These are phyloP conservation scores for Gonapodya prolifera DNA, from an alignment of 192 early-diverging fungal genomes.

Conservation along the genomic window DNA sequence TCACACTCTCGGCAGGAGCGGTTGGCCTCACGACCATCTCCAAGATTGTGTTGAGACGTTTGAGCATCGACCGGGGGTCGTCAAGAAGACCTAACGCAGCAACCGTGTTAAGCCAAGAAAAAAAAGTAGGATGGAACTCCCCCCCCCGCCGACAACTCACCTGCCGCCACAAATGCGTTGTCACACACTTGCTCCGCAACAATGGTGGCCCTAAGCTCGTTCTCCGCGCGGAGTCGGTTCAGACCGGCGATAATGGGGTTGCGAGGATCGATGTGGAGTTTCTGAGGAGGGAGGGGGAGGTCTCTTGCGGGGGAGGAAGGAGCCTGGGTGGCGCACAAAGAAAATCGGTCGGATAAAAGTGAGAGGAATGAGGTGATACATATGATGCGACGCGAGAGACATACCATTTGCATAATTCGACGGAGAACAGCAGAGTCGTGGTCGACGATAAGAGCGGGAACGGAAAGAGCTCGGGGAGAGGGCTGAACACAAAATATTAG, in stretches of 20 bases:
- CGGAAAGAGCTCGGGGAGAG: constrained; percentile 54
- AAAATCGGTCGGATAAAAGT: not conserved
- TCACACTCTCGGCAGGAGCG: too few species aligned
- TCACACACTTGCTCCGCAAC: constrained; percentile 57
- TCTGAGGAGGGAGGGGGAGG: constrained; percentile 46
- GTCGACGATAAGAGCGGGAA: constrained; percentile 61
- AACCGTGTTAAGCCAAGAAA: not conserved
- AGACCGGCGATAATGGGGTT: constrained; percentile 58
- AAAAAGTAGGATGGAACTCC: too few species aligned
- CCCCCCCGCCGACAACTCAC: too few species aligned
- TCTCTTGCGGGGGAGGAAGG: constrained; percentile 34
- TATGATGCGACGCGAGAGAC: not conserved
- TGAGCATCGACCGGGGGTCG: constrained; percentile 64
- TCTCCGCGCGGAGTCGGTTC: constrained; percentile 34
- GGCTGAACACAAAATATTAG: constrained; percentile 11
- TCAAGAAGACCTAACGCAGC: constrained; percentile 34
- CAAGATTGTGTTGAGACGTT: constrained; percentile 49
- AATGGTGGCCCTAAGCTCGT: constrained; percentile 52
- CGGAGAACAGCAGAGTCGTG: constrained; percentile 61
- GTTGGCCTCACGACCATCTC: not conserved
- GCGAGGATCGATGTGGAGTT: constrained; percentile 59
- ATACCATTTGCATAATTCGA: constrained; percentile 45
- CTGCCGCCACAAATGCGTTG: constrained; percentile 65
- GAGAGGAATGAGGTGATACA: not conserved
- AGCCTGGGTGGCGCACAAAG: constrained; percentile 10